Evolutionary conservation across 495 filamentous ascomycete genomes (phyloP).

Genomic region (Xylaria acuta): DNA sequence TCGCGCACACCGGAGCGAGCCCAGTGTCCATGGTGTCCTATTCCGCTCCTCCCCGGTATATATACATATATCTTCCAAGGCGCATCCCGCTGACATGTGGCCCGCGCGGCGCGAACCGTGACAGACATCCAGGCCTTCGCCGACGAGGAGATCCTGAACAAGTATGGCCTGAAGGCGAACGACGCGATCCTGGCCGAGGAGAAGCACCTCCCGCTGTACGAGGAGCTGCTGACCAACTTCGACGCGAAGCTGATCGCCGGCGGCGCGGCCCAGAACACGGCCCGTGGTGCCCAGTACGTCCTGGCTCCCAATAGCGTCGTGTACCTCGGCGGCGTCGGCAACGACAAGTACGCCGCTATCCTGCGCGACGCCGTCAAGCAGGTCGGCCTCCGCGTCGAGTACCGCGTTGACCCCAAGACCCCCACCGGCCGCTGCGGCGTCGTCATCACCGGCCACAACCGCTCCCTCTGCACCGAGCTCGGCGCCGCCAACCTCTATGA

Average conservation of each 20-base stretch:
- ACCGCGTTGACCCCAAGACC: slow-evolving; percentile 80
- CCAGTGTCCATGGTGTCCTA: neutral
- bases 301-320: slow-evolving; percentile 84
- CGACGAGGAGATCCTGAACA: slow-evolving; percentile 79
- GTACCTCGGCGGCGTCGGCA: slow-evolving; percentile 91
- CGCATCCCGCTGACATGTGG: slow-evolving; percentile 12
- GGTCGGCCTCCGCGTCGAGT: slow-evolving; percentile 89
- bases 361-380: slow-evolving; percentile 77
- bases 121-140: slow-evolving; percentile 91
- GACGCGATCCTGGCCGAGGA: slow-evolving; percentile 96
- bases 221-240: slow-evolving; percentile 85
- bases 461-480: slow-evolving; percentile 93
- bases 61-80: no score
- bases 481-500: slow-evolving; percentile 97
- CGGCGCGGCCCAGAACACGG: slow-evolving; percentile 97
- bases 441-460: slow-evolving; percentile 93
- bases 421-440: slow-evolving; percentile 95
- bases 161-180: slow-evolving; percentile 93
- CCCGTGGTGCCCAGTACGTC: slow-evolving; percentile 95
- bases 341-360: slow-evolving; percentile 88
- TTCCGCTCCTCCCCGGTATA: neutral
- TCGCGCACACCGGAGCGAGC: neutral
- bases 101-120: neutral
- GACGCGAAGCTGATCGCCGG: slow-evolving; percentile 94
- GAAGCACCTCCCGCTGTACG: slow-evolving; percentile 86